Percentiles rank a stretch among this genome's conserved stretches.
These are phyloP conservation scores for Trichoderma orchidacearum DNA, from an alignment of 495 filamentous ascomycete species.

Conservation along the genomic window DNA sequence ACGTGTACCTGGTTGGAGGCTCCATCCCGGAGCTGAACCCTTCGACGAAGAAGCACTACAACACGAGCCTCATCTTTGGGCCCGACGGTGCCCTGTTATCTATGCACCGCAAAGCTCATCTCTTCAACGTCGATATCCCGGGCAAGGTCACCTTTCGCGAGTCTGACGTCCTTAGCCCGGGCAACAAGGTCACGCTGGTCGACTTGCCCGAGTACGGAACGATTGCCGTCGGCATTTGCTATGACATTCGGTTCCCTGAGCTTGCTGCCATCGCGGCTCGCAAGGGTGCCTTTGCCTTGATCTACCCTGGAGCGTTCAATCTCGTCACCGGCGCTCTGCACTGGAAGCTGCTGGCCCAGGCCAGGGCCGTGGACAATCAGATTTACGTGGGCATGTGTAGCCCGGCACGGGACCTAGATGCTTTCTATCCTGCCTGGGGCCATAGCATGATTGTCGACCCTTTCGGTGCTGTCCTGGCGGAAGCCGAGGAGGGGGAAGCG, in stretches of 20 bases:
- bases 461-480: constrained; percentile 64
- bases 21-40: constrained; percentile 69
- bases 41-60: constrained; percentile 61
- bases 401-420: constrained; percentile 67
- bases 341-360: constrained; percentile 73
- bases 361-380: constrained; percentile 88
- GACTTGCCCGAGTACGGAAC: constrained; percentile 76
- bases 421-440: constrained; percentile 79
- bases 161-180: constrained; percentile 77
- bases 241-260: constrained; percentile 94
- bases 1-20: constrained; percentile 73
- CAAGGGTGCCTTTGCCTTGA: constrained; percentile 53
- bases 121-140: constrained; percentile 98
- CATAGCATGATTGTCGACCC: constrained; percentile 83
- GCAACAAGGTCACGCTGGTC: constrained; percentile 67
- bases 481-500: constrained; percentile 62
- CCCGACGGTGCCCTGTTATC: constrained; percentile 63
- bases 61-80: constrained; percentile 75
- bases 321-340: constrained; percentile 82
- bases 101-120: constrained; percentile 82
- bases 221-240: constrained; percentile 84
- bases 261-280: constrained; percentile 82
- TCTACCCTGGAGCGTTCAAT: constrained; percentile 96
- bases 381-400: constrained; percentile 86
- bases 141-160: constrained; percentile 86